These are phyloP conservation scores for Pyrrhoderma lamaoense DNA, from an alignment of 1,284 basidiomycete genomes.

Conservation along the genomic window DNA sequence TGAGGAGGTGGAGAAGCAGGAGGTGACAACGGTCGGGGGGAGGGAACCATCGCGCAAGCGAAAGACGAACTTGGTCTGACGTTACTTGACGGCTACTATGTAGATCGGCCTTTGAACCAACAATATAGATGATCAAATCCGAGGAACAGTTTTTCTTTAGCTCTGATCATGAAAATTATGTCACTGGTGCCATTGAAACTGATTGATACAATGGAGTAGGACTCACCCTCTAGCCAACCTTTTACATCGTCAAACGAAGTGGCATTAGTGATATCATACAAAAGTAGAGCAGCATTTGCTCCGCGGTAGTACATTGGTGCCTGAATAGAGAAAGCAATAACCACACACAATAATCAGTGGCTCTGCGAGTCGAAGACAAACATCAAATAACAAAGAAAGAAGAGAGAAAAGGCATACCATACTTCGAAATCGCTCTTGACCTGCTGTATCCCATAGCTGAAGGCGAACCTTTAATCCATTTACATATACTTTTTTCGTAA, in stretches of 20 bases:
- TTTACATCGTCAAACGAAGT: slow-evolving; percentile 87
- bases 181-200: neutral
- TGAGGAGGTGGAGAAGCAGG: slow-evolving; percentile 47
- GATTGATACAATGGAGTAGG: slow-evolving; percentile 3
- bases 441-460: slow-evolving; percentile 93
- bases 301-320: slow-evolving; percentile 99
- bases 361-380: slow-evolving; percentile 20
- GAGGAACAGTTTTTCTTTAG: slow-evolving; percentile 80
- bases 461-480: slow-evolving; percentile 83
- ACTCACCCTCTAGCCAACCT: slow-evolving; percentile 83
- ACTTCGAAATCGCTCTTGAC: slow-evolving; percentile 93
- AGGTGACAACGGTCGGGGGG: slow-evolving; percentile 61
- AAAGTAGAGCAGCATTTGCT: slow-evolving; percentile 90
- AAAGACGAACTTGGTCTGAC: slow-evolving; percentile 70
- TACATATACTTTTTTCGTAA: slow-evolving; percentile 89
- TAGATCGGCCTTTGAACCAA: slow-evolving; percentile 85
- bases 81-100: slow-evolving; percentile 64
- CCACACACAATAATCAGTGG: slow-evolving; percentile 14
- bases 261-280: slow-evolving; percentile 95
- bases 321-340: slow-evolving; percentile 33
- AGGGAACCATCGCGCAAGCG: slow-evolving; percentile 79
- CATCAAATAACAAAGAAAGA: slow-evolving; percentile 5
- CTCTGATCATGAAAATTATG: slow-evolving; percentile 40
- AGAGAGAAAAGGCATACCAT: slow-evolving; percentile 52
- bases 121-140: slow-evolving; percentile 86